Conservation (phyloP, 345 rosid species). For the Tarenaya hassleriana region DNA sequence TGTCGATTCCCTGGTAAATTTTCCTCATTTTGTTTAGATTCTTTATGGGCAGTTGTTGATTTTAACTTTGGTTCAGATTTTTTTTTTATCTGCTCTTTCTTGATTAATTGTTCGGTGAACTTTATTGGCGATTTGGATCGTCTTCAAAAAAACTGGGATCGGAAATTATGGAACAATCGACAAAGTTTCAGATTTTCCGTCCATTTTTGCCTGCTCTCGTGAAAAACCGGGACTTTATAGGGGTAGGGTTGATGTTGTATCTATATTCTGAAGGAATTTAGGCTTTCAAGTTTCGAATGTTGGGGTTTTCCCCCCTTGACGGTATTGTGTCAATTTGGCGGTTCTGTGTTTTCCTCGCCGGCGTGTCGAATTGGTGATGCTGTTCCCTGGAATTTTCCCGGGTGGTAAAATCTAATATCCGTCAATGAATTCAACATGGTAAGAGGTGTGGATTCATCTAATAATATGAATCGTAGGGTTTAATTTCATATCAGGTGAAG, state of each 20-base stretch:
- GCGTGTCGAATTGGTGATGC: conserved; percentile 1
- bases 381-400: neutral
- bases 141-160: conserved; percentile 1
- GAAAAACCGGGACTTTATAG: neutral
- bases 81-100: neutral
- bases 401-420: neutral
- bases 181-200: neutral
- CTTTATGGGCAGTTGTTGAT: neutral
- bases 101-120: no score
- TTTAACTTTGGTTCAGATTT: neutral
- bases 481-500: neutral
- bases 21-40: no score
- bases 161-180: conserved; percentile 1
- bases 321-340: conserved; percentile 1
- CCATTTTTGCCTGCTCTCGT: conserved; percentile 1
- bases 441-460: neutral
- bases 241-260: neutral
- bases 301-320: conserved; percentile 5
- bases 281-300: neutral
- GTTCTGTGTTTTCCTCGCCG: neutral
- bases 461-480: no score
- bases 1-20: conserved; percentile 8
- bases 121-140: no score
- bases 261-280: neutral
- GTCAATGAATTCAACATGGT: neutral